Evolutionary conservation across 257 asterid genomes (phyloP), one percentile per base, ranked within the genome.

Genomic region (Vinca minor): DNA sequence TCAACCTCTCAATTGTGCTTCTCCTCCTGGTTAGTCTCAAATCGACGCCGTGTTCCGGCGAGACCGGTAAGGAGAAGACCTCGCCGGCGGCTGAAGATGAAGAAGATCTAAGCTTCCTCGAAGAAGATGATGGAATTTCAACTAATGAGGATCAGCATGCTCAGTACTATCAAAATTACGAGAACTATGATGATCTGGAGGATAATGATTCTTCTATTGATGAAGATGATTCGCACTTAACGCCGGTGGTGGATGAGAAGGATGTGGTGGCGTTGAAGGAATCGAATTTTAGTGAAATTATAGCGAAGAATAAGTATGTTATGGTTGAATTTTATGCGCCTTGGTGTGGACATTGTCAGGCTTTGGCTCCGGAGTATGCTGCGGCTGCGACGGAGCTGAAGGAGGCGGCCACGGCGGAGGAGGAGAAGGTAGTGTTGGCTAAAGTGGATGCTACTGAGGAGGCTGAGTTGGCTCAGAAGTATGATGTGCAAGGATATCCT

Each of bases 321-420:
- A 78, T 92, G 98, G 96, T 89, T 74, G 98, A 92, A 68, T 92
- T 92, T 58, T 92, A 89, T 52, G 97, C 98, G 35, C 96, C 96
- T 42, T 92, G 98, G 98, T 92, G 98, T 64, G 96, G 97, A 4
- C 98, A 92, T 68, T 92, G 98, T 74, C 76, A 83, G 83, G 66
- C 82, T 28, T 77, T 92, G 70, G 84, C 94, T 39, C 98, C 96
- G 77, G 98, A 92, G 79, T 92, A 83, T 53, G 98, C 98, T 2
- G 96, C 95, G 25, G 98, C 96, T 13, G 98, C 98, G n/a, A 87
- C 96, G 17, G 94, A 75, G 78, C 75, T 92, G 69, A 80, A 78
- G 73, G 79, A 59, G 55, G 80, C 68, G 74, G 74, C 71, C 50
- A 79, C 68, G 74, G 74, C 71, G 60, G 82, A 73, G 38, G 38